Evolutionary conservation across 2,329 filamentous ascomycete genomes (phyloP).

Genomic region (Scleromitrula shiraiana): DNA sequence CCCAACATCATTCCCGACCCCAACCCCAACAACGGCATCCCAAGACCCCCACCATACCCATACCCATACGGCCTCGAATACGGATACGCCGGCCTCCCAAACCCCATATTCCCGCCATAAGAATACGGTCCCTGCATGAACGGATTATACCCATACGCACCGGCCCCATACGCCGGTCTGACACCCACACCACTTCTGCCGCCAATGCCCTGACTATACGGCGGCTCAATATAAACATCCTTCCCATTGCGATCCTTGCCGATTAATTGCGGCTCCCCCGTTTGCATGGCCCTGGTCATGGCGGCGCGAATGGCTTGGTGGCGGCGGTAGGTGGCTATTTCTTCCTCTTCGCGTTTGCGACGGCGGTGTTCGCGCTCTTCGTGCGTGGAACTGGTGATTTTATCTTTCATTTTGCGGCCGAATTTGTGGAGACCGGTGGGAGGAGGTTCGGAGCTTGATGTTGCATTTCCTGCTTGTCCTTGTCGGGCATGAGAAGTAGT

Average conservation of each 20-base stretch:
- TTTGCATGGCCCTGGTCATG: constrained; percentile 42
- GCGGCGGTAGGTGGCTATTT: constrained; percentile 38
- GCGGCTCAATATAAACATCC: constrained; percentile 52
- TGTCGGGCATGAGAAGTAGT: no score
- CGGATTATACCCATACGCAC: constrained; percentile 37
- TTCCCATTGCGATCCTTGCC: constrained; percentile 45
- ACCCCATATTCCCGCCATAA: constrained; percentile 38
- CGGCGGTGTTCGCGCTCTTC: constrained; percentile 42
- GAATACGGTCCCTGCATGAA: constrained; percentile 38
- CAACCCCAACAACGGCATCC: constrained; percentile 39
- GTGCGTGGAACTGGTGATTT: constrained; percentile 48
- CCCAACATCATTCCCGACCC: constrained; percentile 40
- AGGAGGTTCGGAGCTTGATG: constrained; percentile 21
- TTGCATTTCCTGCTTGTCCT: constrained; percentile 28
- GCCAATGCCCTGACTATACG: constrained; percentile 29
- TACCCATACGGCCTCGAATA: constrained; percentile 38
- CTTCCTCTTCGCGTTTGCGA: constrained; percentile 38
- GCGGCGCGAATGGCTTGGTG: constrained; percentile 43
- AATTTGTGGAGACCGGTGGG: constrained; percentile 34
- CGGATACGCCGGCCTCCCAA: constrained; percentile 38
- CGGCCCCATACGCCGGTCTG: constrained; percentile 6
- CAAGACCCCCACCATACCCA: constrained; percentile 39
- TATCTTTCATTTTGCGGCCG: constrained; percentile 51
- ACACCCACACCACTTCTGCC: constrained; percentile 13
- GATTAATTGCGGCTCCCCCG: constrained; percentile 47